Base-by-base conservation (phyloP, 306 rosid species). In the Senna siamea region DNA sequence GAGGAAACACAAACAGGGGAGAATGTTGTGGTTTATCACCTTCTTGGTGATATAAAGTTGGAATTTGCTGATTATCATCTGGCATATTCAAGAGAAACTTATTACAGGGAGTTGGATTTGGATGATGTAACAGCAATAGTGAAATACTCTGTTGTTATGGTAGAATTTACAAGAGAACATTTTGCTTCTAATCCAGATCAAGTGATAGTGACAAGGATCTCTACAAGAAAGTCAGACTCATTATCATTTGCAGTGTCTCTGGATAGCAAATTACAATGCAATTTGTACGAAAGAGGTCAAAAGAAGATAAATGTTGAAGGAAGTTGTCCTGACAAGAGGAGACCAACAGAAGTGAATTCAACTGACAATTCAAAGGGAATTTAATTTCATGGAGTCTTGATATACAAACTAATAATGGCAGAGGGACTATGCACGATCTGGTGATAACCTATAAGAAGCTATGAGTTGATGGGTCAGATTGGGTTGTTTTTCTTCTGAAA, bases 11-110 rank as follows among this genome's bases (percentile, higher is more conserved):
- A n/a, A n/a, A n/a, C n/a, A n/a, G n/a, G n/a, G n/a, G n/a, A n/a
- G n/a, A n/a, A n/a, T n/a, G n/a, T n/a, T n/a, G n/a, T n/a, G 97
- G 89, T 85, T 54, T 91, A 91, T 70, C 98, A 93, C 82, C 87
- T 84, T 56, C 82, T 93, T 47, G 93, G 98, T 5, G 92, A 93
- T 65, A 85, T 93, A 82, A 86, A 87, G 76, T 75, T 93, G 9
- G 91, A 91, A 77, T 93, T 93, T 37, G 97, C 79, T 47, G 83
- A 83, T 51, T 87, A 96, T 22, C 97, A 93, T 82, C 76, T 64
- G 63, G 74, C 78, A 56, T 93, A 83, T 84, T 66, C 84, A 18
- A 76, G 79, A 69, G 88, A 80, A 60, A 83, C 92, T 46, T 93
- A 89, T 80, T 47, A 63, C 58, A 83, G 97, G 79, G 93, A 89